Base-by-base conservation (phyloP, 179 eudicot species). In the Beta lomatogona region DNA sequence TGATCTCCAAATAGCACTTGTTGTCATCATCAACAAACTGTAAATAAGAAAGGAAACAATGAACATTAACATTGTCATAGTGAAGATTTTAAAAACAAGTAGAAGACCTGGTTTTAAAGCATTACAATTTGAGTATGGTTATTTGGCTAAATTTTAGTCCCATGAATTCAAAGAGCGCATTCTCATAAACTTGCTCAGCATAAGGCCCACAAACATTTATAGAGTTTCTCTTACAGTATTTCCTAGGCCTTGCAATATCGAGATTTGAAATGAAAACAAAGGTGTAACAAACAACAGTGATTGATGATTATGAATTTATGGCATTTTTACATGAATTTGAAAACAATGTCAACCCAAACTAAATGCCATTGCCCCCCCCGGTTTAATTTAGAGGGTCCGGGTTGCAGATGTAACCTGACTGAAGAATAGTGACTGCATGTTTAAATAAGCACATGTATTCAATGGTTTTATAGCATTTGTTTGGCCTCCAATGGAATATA, bases 11-110 rank as follows among this genome's bases (percentile, higher is more conserved):
- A 74, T 79, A 85, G 81, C 85, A 77, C 59, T 79, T 85, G 83
- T 82, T 85, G 81, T 85, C 88, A 76, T 85, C 88, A 59, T 85
- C 88, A 76, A 85, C 76, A 76, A 85, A 85, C 88, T 85, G 85
- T 46, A 36, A 12, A 65, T 44, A n/a, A 44, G 7, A 44, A 25
- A 22, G 21, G 18, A 21, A 1, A 63, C 4, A 11, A 63, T 21
- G 16, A 0, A 48, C 53, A 7, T 9, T 22, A 4, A 63, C 7
- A 63, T 5, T 1, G 2, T 71, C 53, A 8, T 9, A 19, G 50
- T 45, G 25, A 3, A 46, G 3, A 46, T 19, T 21, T 14, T 1
- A 21, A 46, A 46, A 67, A 12, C 64, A 55, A 55, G 66, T 79
- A 76, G 53, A 41, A 55, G 75, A 69, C 25, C 14, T 41, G 22